These are phyloP conservation scores for Diaporthe sp. DNA, from an alignment of 2,329 filamentous ascomycete genomes.

Conservation along the genomic window DNA sequence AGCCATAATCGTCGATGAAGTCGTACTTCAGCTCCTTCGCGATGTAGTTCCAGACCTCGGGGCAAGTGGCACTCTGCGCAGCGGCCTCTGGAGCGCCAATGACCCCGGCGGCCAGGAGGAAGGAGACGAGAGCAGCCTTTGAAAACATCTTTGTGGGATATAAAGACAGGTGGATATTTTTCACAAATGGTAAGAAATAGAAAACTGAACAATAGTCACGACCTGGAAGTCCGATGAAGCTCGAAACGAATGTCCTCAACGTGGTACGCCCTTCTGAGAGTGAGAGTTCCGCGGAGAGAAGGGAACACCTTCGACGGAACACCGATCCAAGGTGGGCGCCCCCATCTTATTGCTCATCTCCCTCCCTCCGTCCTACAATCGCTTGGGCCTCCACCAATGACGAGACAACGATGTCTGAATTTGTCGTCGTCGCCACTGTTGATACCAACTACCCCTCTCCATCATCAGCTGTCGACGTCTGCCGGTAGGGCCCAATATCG, in stretches of 20 bases:
- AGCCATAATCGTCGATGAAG: constrained; percentile 34
- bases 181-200: background rate
- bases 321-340: background rate
- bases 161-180: background rate
- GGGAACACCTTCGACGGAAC: background rate
- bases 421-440: background rate
- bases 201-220: background rate
- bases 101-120: constrained; percentile 25
- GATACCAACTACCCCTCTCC: background rate
- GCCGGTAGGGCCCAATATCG: background rate
- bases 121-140: constrained; percentile 6
- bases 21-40: constrained; percentile 31
- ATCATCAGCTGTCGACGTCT: background rate
- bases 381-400: background rate
- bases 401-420: background rate
- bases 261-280: background rate
- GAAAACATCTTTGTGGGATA: background rate
- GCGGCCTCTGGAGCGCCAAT: background rate
- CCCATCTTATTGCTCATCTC: background rate
- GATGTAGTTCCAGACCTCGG: constrained; percentile 32
- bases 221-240: background rate
- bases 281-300: background rate
- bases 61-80: background rate
- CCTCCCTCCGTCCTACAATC: background rate
- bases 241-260: background rate